phyloP scores from a whole-genome alignment of 768 basidiomycete species.

The Bullera alba region DNA sequence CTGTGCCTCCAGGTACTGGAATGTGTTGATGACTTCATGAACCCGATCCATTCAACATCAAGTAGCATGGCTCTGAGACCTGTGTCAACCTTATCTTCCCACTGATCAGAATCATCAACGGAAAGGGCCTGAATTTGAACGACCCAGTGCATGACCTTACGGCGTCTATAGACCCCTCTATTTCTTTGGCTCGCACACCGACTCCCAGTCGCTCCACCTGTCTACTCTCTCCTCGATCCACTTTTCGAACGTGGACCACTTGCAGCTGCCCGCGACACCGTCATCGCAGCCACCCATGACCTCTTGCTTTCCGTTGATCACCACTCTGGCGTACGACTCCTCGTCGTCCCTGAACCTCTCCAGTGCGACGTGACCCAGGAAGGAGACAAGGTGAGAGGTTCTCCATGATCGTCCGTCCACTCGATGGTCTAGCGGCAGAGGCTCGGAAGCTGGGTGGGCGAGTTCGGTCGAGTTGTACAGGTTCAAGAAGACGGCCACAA shows the following conservation, averaged over 20 bases:
- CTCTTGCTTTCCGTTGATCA: slow-evolving; percentile 48
- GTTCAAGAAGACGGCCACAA: slow-evolving; percentile 47
- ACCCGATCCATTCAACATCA: too few relatives aligned
- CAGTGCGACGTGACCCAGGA: slow-evolving; percentile 48
- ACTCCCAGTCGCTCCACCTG: slow-evolving; percentile 35
- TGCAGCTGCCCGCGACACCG: slow-evolving; percentile 41
- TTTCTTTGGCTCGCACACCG: slow-evolving; percentile 21
- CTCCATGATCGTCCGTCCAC: slow-evolving; percentile 42
- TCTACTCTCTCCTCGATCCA: slow-evolving; percentile 33
- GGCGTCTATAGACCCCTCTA: not conserved
- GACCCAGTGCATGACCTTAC: not conserved
- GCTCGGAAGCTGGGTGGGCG: slow-evolving; percentile 19
- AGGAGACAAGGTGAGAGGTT: slow-evolving; percentile 47
- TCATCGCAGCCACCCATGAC: slow-evolving; percentile 44
- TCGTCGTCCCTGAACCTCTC: slow-evolving; percentile 41
- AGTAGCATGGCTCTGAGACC: too few relatives aligned
- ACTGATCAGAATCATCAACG: not conserved
- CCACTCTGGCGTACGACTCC: slow-evolving; percentile 36
- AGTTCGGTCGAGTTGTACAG: slow-evolving; percentile 45
- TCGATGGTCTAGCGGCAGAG: slow-evolving; percentile 35
- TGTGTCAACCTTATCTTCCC: not conserved
- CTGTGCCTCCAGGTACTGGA: not conserved
- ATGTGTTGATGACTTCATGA: too few relatives aligned
- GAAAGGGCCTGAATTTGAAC: not conserved
- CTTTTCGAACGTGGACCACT: slow-evolving; percentile 35